Percentiles rank a stretch among this genome's conserved stretches.
Evolutionary conservation across 2,329 filamentous ascomycete genomes (phyloP).

Genomic region (Verticillium albo-atrum): DNA sequence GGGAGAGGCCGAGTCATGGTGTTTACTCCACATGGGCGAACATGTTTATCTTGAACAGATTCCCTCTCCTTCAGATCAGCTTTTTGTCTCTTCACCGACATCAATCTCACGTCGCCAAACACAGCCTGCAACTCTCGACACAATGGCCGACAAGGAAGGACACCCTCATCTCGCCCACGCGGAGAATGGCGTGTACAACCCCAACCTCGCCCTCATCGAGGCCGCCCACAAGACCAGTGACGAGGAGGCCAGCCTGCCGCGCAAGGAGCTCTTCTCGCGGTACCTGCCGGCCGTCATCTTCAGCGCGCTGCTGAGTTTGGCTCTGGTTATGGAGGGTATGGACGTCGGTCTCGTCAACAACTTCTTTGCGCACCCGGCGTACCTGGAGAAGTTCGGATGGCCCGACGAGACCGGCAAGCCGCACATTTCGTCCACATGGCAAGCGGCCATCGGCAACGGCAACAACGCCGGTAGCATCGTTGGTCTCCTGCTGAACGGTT

Average conservation of each 20-base stretch:
- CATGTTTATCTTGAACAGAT: neutral
- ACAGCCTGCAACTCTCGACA: neutral
- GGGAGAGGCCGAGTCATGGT: neutral
- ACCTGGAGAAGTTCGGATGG: constrained; percentile 26
- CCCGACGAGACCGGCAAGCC: constrained; percentile 22
- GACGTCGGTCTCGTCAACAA: constrained; percentile 34
- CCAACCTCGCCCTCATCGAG: constrained; percentile 25
- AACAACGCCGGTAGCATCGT: constrained; percentile 36
- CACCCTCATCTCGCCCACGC: constrained; percentile 13
- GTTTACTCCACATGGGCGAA: neutral
- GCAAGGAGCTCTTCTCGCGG: constrained; percentile 24
- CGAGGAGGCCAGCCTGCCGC: constrained; percentile 20
- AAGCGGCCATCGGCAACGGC: constrained; percentile 35
- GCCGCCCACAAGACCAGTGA: constrained; percentile 23
- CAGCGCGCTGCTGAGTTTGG: constrained; percentile 23
- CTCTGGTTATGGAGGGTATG: constrained; percentile 26
- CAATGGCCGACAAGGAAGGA: neutral
- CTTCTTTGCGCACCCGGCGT: constrained; percentile 29
- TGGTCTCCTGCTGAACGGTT: constrained; percentile 36
- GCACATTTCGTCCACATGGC: constrained; percentile 38
- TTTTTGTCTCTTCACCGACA: neutral
- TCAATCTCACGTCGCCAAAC: neutral
- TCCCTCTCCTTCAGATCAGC: neutral
- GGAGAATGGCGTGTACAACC: constrained; percentile 15
- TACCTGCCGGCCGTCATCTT: constrained; percentile 23